phyloP scores from a whole-genome alignment of 75 land plant species.

The Pseudotsuga menziesii region DNA sequence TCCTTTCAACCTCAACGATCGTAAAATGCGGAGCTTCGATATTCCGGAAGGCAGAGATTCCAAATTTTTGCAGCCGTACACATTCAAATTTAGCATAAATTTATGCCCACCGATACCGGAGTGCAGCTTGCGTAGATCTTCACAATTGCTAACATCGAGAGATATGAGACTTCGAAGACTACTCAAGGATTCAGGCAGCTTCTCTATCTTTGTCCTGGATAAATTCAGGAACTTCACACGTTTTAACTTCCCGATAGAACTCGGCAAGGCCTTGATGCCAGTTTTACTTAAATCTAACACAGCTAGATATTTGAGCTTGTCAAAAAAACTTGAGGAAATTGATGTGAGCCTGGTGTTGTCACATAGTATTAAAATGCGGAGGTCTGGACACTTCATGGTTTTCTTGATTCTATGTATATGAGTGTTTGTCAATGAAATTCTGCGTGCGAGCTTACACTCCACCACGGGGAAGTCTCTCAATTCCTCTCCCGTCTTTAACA shows the following conservation, averaged over 20 bases:
- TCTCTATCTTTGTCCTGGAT: neutral
- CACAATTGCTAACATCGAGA: neutral
- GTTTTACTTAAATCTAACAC: neutral
- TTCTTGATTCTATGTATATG: too few relatives aligned
- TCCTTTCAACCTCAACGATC: too few relatives aligned
- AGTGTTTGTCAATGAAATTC: too few relatives aligned
- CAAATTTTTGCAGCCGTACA: too few relatives aligned
- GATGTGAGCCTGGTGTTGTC: neutral
- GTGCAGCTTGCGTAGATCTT: neutral
- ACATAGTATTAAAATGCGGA: neutral
- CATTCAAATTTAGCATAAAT: too few relatives aligned
- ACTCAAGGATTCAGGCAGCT: neutral
- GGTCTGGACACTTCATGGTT: too few relatives aligned
- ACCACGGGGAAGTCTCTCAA: too few relatives aligned
- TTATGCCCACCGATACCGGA: neutral
- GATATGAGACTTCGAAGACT: neutral
- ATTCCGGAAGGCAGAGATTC: too few relatives aligned
- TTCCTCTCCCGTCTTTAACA: too few relatives aligned
- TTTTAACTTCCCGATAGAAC: neutral
- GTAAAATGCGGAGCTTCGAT: too few relatives aligned
- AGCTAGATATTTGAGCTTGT: neutral
- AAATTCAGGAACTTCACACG: neutral
- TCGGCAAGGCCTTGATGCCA: neutral
- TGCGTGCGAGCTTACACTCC: too few relatives aligned
- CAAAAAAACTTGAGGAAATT: too few relatives aligned